Base-by-base conservation (phyloP, 1,284 basidiomycete genomes). In the Cystobasidiaceae sp. region DNA sequence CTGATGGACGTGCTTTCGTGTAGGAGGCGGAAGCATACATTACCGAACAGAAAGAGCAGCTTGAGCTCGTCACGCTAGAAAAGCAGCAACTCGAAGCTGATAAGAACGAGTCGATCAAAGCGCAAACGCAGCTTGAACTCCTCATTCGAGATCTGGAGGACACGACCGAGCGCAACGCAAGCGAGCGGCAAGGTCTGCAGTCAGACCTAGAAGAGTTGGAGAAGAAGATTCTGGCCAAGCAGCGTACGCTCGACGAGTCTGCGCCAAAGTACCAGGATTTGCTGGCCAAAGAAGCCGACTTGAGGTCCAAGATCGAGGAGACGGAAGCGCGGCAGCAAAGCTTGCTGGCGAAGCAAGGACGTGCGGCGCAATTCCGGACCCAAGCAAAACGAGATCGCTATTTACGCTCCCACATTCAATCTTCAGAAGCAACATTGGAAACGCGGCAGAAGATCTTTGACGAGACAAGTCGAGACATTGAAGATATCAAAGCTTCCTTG, bases 321-420 rank as follows among this genome's bases (percentile, higher is more conserved):
- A 85, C 85, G 0, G 83, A 83, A 54, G 85, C 87, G 0, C 82
- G 81, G 54, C 79, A 96, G 2, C 81, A 83, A 1, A 84, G 86
- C 0, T 79, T 97, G 1, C 90, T 87, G 73, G 86, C 88, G 7
- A 96, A 96, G 75, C 90, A 90, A 75, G 91, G 91, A 0, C 87
- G 93, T 28, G 81, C 87, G 27, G 84, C 85, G 56, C 89, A 88
- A 71, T 97, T 94, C 79, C 79, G 84, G n/a, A 89, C 87, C 13
- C 85, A 86, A 73, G 81, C 82, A 0, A 90, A 92, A 71, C 85
- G 93, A 13, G 93, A 97, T 74, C 77, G 81, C 21, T 93, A 84
- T 74, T 80, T 97, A 28, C 81, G 79, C 17, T 80, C 82, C 15
- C 89, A 93, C 73, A 87, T 96, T 49, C 77, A 82, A 1, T 83